Percentiles rank a stretch among this genome's conserved stretches.
phyloP scores from a whole-genome alignment of 2,329 filamentous ascomycete species.

The Apiospora pterosperma region DNA sequence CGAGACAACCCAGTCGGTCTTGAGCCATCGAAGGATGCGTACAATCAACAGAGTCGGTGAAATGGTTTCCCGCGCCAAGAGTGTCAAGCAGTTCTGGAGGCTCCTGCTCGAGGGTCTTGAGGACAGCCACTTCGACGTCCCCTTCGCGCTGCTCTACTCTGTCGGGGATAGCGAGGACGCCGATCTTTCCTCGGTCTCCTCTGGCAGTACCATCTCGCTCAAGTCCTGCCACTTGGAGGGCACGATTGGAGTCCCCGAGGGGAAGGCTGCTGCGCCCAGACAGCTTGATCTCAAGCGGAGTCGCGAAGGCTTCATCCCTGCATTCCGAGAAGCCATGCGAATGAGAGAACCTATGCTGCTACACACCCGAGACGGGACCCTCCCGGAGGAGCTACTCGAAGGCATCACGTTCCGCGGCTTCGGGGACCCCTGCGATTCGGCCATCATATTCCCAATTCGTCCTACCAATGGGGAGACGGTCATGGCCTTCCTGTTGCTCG shows the following conservation, averaged over 20 bases:
- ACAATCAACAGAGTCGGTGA: conserved; percentile 31
- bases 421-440: conserved; percentile 50
- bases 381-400: conserved; percentile 49
- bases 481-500: conserved; percentile 59
- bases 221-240: conserved; percentile 34
- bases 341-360: conserved; percentile 30
- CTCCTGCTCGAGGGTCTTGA: conserved; percentile 28
- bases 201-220: conserved; percentile 32
- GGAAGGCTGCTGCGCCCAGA: conserved; percentile 28
- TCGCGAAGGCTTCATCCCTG: conserved; percentile 30
- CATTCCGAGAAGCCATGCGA: conserved; percentile 34
- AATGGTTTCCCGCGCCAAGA: conserved; percentile 25
- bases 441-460: conserved; percentile 60
- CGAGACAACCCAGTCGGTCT: conserved; percentile 31
- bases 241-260: conserved; percentile 29
- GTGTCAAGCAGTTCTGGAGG: conserved; percentile 32
- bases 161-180: conserved; percentile 34
- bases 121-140: conserved; percentile 34
- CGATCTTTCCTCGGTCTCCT: conserved; percentile 30
- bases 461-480: conserved; percentile 54
- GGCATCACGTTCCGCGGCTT: conserved; percentile 53
- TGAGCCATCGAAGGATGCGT: conserved; percentile 29
- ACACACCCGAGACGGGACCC: conserved; percentile 36
- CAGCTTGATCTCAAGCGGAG: conserved; percentile 33
- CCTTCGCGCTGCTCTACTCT: conserved; percentile 38